These are phyloP conservation scores for Tetrapisispora nanseiensis DNA, from an alignment of 805 yeast genomes.

Conservation along the genomic window DNA sequence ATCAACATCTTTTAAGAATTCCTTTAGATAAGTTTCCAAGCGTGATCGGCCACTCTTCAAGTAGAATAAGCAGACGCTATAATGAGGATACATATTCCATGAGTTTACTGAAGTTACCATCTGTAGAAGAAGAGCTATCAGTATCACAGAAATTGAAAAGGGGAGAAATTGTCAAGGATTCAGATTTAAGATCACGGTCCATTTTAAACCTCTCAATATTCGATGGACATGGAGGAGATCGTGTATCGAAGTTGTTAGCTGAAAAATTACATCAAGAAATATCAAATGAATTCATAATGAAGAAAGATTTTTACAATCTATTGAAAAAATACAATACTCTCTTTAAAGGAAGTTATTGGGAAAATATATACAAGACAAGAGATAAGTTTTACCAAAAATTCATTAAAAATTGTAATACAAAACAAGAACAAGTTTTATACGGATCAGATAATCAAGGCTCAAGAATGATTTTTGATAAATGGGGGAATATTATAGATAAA, in stretches of 20 bases:
- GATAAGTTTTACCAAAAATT: constrained; percentile 28
- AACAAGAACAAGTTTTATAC: constrained; percentile 27
- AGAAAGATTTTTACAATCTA: constrained; percentile 35
- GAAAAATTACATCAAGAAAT: constrained; percentile 43
- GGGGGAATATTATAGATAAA: constrained; percentile 31
- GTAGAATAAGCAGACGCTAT: constrained; percentile 62
- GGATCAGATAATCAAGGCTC: constrained; percentile 19
- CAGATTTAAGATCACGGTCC: constrained; percentile 17
- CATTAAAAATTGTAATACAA: constrained; percentile 26
- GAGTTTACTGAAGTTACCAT: constrained; percentile 44
- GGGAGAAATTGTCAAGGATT: constrained; percentile 3
- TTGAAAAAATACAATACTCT: constrained; percentile 44
- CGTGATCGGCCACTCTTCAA: constrained; percentile 62
- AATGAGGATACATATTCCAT: constrained; percentile 81
- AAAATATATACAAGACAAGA: constrained; percentile 50
- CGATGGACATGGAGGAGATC: constrained; percentile 90
- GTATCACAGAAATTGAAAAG: constrained; percentile 2
- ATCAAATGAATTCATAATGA: constrained; percentile 33
- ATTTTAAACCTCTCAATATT: constrained; percentile 68
- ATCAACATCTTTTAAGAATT: constrained; percentile 13
- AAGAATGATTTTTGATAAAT: constrained; percentile 29
- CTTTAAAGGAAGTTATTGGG: constrained; percentile 81
- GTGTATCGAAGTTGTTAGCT: constrained; percentile 52
- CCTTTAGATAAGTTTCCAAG: constrained; percentile 25
- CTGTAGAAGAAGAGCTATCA: constrained; percentile 20